Evolutionary conservation across 768 basidiomycete species (phyloP), one percentile per base, ranked within the genome.

Genomic region (Leccinum truebloodii): DNA sequence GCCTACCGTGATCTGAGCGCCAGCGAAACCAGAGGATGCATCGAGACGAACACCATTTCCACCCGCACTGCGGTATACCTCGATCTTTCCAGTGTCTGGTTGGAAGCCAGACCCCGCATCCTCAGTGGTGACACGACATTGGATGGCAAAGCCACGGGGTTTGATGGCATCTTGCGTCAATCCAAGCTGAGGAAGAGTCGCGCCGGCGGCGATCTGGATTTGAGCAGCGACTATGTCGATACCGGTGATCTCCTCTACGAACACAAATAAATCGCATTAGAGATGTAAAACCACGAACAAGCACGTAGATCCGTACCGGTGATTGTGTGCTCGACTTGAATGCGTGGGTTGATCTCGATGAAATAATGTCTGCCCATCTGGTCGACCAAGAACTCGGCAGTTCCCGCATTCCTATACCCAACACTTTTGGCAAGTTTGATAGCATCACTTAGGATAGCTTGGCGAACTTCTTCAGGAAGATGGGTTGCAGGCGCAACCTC

Each of bases 291-390:
- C 13, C 39, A 48, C 16, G 16, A 54, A 50, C 46, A 30, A 18
- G 58, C 2, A 3, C 13, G 32, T n/a, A 35, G 18, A 59, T 44
- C 73, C 79, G 55, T 65, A 93, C 94, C 94, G 62, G 97, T 98
- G 74, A 98, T 98, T 59, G 97, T 98, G 77, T 98, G 97, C 73
- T 98, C 97, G 77, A 99, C 97, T 76, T 99, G 97, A 69, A 99
- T 98, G 79, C 97, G 94, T 32, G 97, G 95, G 77, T 98, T 98
- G 69, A 99, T 98, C 78, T 99, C 97, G 71, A 99, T 98, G 79
- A 99, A 98, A 78, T 98, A 98, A 77, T 97, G 94, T 67, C 95
- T 84, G 68, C 93, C 94, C 81, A 90, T 86, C 73, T 95, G 92
- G 76, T 98, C 97, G 63, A 98, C 95, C 76, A 99, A 81, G 81